Evolutionary conservation across 169 alveolate genomes (phyloP).

Genomic region (Babesia caballi): DNA sequence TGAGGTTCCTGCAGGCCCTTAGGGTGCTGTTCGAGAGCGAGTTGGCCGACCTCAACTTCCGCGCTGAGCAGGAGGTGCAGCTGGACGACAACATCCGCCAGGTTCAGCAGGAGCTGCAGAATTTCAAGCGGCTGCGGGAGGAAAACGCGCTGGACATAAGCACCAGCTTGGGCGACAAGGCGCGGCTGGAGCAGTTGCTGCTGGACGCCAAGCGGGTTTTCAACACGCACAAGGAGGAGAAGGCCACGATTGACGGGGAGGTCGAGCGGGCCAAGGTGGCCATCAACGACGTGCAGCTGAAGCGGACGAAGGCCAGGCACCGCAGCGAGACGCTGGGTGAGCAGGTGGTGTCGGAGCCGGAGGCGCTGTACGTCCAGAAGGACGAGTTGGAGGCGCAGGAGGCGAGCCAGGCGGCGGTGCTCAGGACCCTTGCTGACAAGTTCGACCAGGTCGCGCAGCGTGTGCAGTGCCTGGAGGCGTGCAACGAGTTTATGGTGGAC

Average conservation of each 20-base stretch:
- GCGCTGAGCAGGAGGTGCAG: constrained; percentile 48
- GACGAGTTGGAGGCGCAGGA: constrained; percentile 31
- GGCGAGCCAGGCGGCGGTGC: not conserved
- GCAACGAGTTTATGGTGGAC: constrained; percentile 1
- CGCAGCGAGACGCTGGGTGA: constrained; percentile 26
- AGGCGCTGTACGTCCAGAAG: constrained; percentile 2
- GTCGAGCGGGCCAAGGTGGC: constrained; percentile 9
- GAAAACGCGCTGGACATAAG: constrained; percentile 18
- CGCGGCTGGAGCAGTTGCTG: constrained; percentile 31
- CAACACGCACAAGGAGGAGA: constrained; percentile 39
- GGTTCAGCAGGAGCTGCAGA: constrained; percentile 22
- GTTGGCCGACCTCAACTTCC: constrained; percentile 23
- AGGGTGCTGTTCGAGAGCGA: constrained; percentile 40
- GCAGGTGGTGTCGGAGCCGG: constrained; percentile 46
- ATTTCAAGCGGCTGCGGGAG: constrained; percentile 16
- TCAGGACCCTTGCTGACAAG: constrained; percentile 4
- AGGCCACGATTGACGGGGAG: constrained; percentile 41
- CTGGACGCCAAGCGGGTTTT: constrained; percentile 40
- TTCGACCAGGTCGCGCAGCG: not conserved
- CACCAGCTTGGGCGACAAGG: not conserved
- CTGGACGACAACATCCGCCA: constrained; percentile 17
- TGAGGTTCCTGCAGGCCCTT: constrained; percentile 55
- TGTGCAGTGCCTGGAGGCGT: not conserved
- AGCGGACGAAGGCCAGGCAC: constrained; percentile 34
- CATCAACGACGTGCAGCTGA: constrained; percentile 38